Conservation (phyloP, 306 rosid species). For the Fragaria ananassa region DNA sequence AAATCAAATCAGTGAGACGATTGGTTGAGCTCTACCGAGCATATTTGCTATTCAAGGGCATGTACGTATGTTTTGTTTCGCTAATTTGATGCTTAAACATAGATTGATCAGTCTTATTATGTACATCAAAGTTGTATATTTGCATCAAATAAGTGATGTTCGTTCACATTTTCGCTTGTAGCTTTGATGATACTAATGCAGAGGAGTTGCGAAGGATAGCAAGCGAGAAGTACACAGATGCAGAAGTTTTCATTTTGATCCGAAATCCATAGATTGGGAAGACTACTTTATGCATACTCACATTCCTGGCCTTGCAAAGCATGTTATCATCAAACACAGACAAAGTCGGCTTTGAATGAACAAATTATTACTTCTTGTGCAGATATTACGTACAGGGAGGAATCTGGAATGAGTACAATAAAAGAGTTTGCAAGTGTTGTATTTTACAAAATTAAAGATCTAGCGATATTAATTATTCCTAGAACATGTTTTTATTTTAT, state of each 20-base stretch:
- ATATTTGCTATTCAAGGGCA: slow-evolving; percentile 26
- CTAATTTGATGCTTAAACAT: neutral
- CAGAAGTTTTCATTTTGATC: slow-evolving; percentile 26
- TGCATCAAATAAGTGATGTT: neutral
- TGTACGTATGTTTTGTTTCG: slow-evolving; percentile 18
- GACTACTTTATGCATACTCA: slow-evolving; percentile 35
- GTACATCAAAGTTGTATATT: neutral
- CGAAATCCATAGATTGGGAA: slow-evolving; percentile 36
- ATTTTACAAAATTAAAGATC: too few relatives aligned
- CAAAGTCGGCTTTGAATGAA: neutral
- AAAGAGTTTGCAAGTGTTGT: too few relatives aligned
- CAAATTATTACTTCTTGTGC: too few relatives aligned
- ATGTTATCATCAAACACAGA: slow-evolving; percentile 7
- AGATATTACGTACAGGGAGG: too few relatives aligned
- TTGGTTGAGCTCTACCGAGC: slow-evolving; percentile 37
- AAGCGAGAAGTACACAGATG: neutral
- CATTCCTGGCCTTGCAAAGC: slow-evolving; percentile 37
- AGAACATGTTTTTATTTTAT: too few relatives aligned
- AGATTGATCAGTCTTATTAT: neutral
- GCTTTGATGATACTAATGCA: slow-evolving; percentile 44
- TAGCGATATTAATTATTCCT: too few relatives aligned
- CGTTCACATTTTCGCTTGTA: neutral
- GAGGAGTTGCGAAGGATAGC: slow-evolving; percentile 20
- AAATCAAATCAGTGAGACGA: neutral
- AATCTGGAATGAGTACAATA: too few relatives aligned